Evolutionary conservation across 305 asterid species (phyloP), one percentile per base, ranked within the genome.

Genomic region (Coffea humblotiana): DNA sequence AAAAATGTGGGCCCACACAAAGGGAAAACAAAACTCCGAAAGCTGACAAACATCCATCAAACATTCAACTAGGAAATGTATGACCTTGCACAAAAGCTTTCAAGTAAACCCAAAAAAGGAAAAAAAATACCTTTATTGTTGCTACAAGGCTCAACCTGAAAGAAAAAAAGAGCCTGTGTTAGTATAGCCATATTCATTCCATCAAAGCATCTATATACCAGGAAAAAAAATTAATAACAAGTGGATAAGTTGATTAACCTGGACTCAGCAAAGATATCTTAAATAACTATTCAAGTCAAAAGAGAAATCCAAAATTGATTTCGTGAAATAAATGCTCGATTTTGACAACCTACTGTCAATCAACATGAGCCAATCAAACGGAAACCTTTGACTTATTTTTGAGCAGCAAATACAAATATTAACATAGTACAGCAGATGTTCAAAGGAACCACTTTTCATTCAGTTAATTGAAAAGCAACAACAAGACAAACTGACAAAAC

Each of bases 111-210:
- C 14, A 52, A 40, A 14, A n/a, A 51, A 40, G 4, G 6, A 64
- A 68, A 40, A 63, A 67, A 47, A 66, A 71, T 80, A 88, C 91
- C 90, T 88, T 88, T 63, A 88, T 86, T 25, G 89, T 83, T 7
- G 87, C 80, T 23, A 86, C 87, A 63, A 86, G 89, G 80, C 89
- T 79, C 89, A 86, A 81, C 87, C 89, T 86, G 87, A 65, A 81
- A 81, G 19, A 29, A 3, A 29, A 64, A 82, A 25, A 6, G n/a
- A 8, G 12, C 32, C 13, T n/a, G 72, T n/a, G 72, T 79, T 35
- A 79, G 72, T 47, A 45, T 52, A 69, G 69, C 40, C 49, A 69
- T 23, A 16, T 23, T 1, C 48, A 40, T 32, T 21, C 11, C 9
- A 29, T 35, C 43, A 18, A 40, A 52, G 8, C 29, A 63, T 27